Evolutionary conservation across 306 rosid species (phyloP), one percentile per base, ranked within the genome.

Genomic region (Rubus idaeus): DNA sequence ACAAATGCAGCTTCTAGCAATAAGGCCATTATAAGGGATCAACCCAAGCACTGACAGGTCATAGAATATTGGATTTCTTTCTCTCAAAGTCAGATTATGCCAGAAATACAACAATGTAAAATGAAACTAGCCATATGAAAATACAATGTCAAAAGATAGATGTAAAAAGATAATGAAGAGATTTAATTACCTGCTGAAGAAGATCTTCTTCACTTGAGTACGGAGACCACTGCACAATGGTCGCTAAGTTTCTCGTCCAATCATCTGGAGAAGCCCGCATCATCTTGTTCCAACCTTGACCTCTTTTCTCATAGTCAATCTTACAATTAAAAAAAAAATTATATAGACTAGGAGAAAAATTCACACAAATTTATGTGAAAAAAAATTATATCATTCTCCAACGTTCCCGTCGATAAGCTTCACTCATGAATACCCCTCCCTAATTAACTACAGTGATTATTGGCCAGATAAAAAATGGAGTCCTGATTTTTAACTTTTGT

Each of bases 211-310:
- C 98, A 79, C 84, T 82, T 21, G 85, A 55, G 86, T 88, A 92
- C 16, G 98, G 98, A 75, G 97, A 94, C 97, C 98, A 94, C 46
- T 84, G 88, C 68, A 88, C 82, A 35, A 94, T 78, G 79, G 96
- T 92, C 8, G 78, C 91, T 26, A 87, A 85, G 80, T 94, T 92
- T 83, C 60, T 92, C 51, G 81, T 78, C 96, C 98, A 90, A 83
- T 89, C 95, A 17, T 69, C 88, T 60, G 41, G 56, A 42, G 90
- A 85, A 75, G 90, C 79, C 40, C 97, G 83, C 45, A 81, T n/a
- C 75, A 89, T 83, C 84, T 70, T 87, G 71, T 82, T 82, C 93
- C 93, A 94, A 52, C 79, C 86, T 40, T 23, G 79, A 41, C 84
- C 91, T 18, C 55, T 71, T 78, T 80, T 86, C 84, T 86, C 93